Base-by-base conservation (phyloP, 2,329 filamentous ascomycete species). In the Hypoxylon sp. region DNA sequence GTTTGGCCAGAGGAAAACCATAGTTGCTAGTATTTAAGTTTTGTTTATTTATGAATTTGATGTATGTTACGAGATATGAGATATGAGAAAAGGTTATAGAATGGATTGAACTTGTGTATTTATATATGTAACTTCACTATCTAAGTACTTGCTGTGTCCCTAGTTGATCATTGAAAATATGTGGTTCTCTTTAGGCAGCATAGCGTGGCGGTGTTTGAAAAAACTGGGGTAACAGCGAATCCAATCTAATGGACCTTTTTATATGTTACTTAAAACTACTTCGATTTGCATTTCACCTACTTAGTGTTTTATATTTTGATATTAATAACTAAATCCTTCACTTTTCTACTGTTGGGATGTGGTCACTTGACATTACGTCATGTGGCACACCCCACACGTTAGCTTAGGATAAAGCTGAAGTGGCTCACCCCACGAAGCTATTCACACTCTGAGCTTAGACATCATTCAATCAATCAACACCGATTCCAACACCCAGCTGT, bases 1-100 rank as follows among this genome's bases (percentile, higher is more conserved):
- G 24, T 4, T 19, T 4, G 48, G 55, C 14, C 46, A 13, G 9
- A 66, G 11, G 47, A 47, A 70, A 2, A 63, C 64, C 58, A 76
- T 65, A 1, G 3, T 29, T 8, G 31, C 9, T 50, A 11, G 4
- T 3, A 11, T 19, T 44, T n/a, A 19, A 22, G 17, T 19, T 44
- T 22, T 17, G 29, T 9, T 42, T 22, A 22, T 42, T 42, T 19
- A 19, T n/a, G 6, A 42, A n/a, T 19, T 17, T 22, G 19, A 22
- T 22, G 19, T 22, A 22, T 22, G 19, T 22, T n/a, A 42, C 9
- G 37, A 3, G 37, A 3, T 42, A 37, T 42, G 39, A 3, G 19
- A 37, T 37, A n/a, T 37, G 35, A 37, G 35, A 37, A 35, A n/a
- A 37, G 4, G 2, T 14, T 3, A 14, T 37, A 10, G 35, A n/a